Conservation (phyloP, 768 basidiomycete genomes). For the Mycena crocata region DNA sequence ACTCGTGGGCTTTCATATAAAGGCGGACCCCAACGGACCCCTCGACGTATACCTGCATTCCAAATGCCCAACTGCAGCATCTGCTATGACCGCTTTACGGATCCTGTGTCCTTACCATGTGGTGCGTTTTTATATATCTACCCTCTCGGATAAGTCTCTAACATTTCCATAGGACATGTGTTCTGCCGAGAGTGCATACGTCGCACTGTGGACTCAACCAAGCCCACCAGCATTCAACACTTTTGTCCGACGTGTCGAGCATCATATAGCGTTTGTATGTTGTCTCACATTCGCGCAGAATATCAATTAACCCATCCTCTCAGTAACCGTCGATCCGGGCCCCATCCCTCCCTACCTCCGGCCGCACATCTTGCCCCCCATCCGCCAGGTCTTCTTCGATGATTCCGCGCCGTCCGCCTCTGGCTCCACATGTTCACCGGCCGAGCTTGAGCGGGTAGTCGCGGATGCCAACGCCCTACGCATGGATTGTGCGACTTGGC, state of each 20-base stretch:
- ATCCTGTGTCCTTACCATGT: conserved; percentile 71
- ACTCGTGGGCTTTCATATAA: background rate
- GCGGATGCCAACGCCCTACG: conserved; percentile 58
- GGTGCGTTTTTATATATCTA: conserved; percentile 54
- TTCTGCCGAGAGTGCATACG: conserved; percentile 72
- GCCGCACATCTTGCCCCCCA: conserved; percentile 65
- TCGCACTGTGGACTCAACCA: conserved; percentile 60
- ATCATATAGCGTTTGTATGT: conserved; percentile 66
- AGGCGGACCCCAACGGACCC: background rate
- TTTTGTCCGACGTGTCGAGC: conserved; percentile 70
- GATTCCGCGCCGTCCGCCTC: conserved; percentile 32
- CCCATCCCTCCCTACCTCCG: conserved; percentile 69
- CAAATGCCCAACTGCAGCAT: conserved; percentile 68
- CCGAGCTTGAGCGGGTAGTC: conserved; percentile 39
- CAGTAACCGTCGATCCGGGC: conserved; percentile 60
- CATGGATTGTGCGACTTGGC: conserved; percentile 57
- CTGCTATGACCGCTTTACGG: conserved; percentile 66
- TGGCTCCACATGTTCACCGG: background rate
- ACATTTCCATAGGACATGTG: conserved; percentile 62
- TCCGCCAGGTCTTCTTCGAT: conserved; percentile 69
- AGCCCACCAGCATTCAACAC: conserved; percentile 58
- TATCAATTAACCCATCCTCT: background rate
- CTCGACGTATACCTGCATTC: too few relatives aligned
- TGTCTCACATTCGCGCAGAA: conserved; percentile 7
- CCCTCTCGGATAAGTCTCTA: background rate